phyloP scores from a whole-genome alignment of 23 red algal species.

The Gracilaria gracilis region DNA sequence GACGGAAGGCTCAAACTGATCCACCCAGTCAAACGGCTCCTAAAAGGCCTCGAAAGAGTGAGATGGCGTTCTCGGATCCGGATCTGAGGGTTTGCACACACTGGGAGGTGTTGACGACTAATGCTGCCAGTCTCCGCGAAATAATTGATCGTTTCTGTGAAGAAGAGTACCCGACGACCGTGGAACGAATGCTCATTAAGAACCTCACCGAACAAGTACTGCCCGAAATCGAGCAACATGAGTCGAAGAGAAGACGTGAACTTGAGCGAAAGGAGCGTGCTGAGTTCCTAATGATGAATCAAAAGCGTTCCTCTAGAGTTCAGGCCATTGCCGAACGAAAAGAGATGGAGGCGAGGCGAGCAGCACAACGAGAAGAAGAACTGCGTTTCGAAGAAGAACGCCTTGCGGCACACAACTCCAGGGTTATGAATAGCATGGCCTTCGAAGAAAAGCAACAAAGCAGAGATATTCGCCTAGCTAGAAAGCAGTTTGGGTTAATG shows the following conservation, averaged over 20 bases:
- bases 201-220: constrained; percentile 32
- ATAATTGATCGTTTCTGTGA: constrained; percentile 38
- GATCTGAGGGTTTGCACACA: constrained; percentile 35
- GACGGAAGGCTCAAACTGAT: constrained; percentile 12
- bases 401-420: neutral
- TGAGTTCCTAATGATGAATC: constrained; percentile 10
- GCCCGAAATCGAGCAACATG: constrained; percentile 44
- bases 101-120: constrained; percentile 45
- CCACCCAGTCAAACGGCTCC: neutral
- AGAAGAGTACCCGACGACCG: neutral
- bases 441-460: constrained; percentile 26
- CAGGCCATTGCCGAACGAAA: constrained; percentile 52
- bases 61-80: constrained; percentile 34
- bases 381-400: constrained; percentile 38
- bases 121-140: constrained; percentile 12
- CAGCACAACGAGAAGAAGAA: constrained; percentile 47
- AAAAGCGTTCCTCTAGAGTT: constrained; percentile 68
- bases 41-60: constrained; percentile 55
- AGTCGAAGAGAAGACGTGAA: constrained; percentile 49
- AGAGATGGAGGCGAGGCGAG: constrained; percentile 31
- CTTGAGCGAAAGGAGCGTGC: constrained; percentile 43
- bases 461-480: neutral
- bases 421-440: neutral
- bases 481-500: constrained; percentile 3
- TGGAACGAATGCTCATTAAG: constrained; percentile 28